phyloP scores from a whole-genome alignment of 78 protist genomes.

The slime mould (Dictyostelium discoideum) region dicty_2.7 NC_007089.4:2196001-2196500 shows the following conservation, averaged over 20 bases:
- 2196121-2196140: neutral
- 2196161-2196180: constrained; percentile 59
- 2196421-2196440: constrained; percentile 60
- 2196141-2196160: neutral
- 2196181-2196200: constrained; percentile 68
- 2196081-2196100: neutral
- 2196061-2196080: neutral
- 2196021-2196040: no score
- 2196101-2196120: neutral
- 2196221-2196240: constrained; percentile 77
- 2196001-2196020: no score
- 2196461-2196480: constrained; percentile 49
- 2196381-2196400: constrained; percentile 76
- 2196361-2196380: constrained; percentile 66
- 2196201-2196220: constrained; percentile 80
- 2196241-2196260: constrained; percentile 81
- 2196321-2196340: constrained; percentile 80
- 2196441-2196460: constrained; percentile 82
- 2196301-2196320: constrained; percentile 81
- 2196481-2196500: neutral
- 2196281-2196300: constrained; percentile 74
- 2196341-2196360: constrained; percentile 74
- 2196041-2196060: no score
- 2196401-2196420: constrained; percentile 75
- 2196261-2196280: constrained; percentile 80